Conservation (phyloP, 139 green algal species). For the Tetraselmis striata region DNA sequence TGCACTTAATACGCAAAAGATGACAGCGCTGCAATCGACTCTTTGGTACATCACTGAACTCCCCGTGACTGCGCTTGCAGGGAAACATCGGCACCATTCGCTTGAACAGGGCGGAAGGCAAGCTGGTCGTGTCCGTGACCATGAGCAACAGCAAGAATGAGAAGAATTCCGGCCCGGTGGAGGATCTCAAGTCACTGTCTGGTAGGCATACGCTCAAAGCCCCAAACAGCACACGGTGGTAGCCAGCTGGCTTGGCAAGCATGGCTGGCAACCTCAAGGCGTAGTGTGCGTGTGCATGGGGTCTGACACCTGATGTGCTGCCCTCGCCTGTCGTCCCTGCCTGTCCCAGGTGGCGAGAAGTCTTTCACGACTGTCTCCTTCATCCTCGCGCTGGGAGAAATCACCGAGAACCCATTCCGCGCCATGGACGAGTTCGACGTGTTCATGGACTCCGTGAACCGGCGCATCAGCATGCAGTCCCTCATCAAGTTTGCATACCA, state of each 20-base stretch:
- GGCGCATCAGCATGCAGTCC: slow-evolving; percentile 52
- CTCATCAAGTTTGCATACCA: slow-evolving; percentile 67
- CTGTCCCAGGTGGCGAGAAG: slow-evolving; percentile 71
- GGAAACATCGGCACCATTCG: not conserved
- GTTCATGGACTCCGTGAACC: slow-evolving; percentile 73
- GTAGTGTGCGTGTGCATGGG: too few relatives aligned
- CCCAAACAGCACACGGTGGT: too few relatives aligned
- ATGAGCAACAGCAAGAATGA: not conserved
- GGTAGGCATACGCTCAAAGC: too few relatives aligned
- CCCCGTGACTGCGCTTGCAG: too few relatives aligned
- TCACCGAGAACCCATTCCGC: slow-evolving; percentile 68
- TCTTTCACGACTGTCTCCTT: slow-evolving; percentile 85
- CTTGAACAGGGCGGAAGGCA: not conserved
- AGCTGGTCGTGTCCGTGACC: not conserved
- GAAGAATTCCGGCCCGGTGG: slow-evolving; percentile 13
- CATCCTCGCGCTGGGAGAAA: slow-evolving; percentile 72
- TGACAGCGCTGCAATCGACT: too few relatives aligned
- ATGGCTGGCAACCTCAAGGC: too few relatives aligned
- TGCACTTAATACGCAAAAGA: too few relatives aligned
- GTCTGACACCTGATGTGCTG: too few relatives aligned
- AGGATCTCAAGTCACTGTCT: slow-evolving; percentile 54
- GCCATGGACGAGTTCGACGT: slow-evolving; percentile 88
- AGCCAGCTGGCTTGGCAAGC: too few relatives aligned
- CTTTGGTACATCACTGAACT: too few relatives aligned
- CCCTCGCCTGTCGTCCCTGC: not conserved